These are phyloP conservation scores for Begonia masoniana DNA, from an alignment of 306 rosid genomes.

Conservation along the genomic window DNA sequence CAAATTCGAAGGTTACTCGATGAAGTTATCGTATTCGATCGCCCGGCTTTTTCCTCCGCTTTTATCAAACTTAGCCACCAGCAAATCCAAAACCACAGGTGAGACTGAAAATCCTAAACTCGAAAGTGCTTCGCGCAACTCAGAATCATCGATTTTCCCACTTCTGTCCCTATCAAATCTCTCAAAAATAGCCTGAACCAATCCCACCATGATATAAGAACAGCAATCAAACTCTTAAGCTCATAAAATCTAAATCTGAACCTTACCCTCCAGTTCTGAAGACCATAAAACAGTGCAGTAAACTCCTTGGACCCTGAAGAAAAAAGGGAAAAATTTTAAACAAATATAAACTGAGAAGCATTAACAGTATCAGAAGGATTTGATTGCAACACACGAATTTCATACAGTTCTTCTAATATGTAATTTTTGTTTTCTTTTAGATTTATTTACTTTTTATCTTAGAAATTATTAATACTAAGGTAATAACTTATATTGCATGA, in stretches of 20 bases:
- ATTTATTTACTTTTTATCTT: too few relatives aligned
- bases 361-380: too few relatives aligned
- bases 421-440: too few relatives aligned
- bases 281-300: conserved; percentile 71
- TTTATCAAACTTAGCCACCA: conserved; percentile 87
- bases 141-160: conserved; percentile 64
- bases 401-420: too few relatives aligned
- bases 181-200: conserved; percentile 61
- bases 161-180: conserved; percentile 81
- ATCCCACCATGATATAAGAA: background rate
- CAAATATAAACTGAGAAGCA: too few relatives aligned
- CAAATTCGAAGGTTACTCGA: conserved; percentile 38
- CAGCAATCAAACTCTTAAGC: too few relatives aligned
- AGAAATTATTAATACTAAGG: too few relatives aligned
- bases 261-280: conserved; percentile 89
- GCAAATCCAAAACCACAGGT: conserved; percentile 66
- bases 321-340: background rate
- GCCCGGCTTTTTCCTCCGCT: conserved; percentile 72
- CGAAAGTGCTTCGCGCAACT: conserved; percentile 78
- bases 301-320: conserved; percentile 87
- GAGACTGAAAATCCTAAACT: conserved; percentile 80
- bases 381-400: too few relatives aligned
- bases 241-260: background rate
- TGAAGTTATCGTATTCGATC: conserved; percentile 88
- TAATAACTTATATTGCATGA: too few relatives aligned